phyloP scores from a whole-genome alignment of 192 early-diverging fungal species.

The Rhizophagus clarus region DNA sequence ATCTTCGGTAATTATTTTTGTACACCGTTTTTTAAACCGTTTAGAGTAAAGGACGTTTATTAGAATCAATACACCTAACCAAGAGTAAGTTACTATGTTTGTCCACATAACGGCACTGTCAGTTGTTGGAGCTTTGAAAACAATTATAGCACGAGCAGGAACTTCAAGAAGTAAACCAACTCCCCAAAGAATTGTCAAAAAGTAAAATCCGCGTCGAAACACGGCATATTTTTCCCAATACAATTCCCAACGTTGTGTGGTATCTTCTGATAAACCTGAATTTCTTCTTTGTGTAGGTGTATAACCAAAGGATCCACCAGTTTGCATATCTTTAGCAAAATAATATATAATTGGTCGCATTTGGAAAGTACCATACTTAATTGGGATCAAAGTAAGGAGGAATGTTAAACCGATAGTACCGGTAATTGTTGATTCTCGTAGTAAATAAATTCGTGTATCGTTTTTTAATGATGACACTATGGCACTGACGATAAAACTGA shows the following conservation, averaged over 20 bases:
- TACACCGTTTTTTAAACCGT: too few species aligned
- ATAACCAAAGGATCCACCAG: slow-evolving; percentile 10
- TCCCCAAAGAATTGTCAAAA: neutral
- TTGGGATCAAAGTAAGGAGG: slow-evolving; percentile 41
- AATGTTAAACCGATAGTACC: slow-evolving; percentile 41
- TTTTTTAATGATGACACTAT: slow-evolving; percentile 44
- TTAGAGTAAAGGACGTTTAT: neutral
- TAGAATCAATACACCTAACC: neutral
- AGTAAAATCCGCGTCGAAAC: neutral
- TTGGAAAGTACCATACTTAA: slow-evolving; percentile 35
- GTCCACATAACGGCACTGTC: neutral
- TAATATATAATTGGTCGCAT: slow-evolving; percentile 45
- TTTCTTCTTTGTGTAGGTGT: neutral
- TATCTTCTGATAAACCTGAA: neutral
- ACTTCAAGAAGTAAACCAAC: neutral
- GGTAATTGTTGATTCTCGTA: slow-evolving; percentile 50
- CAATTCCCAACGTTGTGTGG: neutral
- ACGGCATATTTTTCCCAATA: neutral
- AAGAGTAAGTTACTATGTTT: neutral
- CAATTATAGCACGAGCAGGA: neutral
- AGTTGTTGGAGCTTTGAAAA: neutral
- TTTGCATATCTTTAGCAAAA: slow-evolving; percentile 40
- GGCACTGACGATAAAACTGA: slow-evolving; percentile 44
- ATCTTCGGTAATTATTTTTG: too few species aligned
- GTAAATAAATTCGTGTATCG: slow-evolving; percentile 44